Evolutionary conservation across 805 yeast genomes (phyloP).

Genomic region (Saccharomycopsis synnaedendra): DNA sequence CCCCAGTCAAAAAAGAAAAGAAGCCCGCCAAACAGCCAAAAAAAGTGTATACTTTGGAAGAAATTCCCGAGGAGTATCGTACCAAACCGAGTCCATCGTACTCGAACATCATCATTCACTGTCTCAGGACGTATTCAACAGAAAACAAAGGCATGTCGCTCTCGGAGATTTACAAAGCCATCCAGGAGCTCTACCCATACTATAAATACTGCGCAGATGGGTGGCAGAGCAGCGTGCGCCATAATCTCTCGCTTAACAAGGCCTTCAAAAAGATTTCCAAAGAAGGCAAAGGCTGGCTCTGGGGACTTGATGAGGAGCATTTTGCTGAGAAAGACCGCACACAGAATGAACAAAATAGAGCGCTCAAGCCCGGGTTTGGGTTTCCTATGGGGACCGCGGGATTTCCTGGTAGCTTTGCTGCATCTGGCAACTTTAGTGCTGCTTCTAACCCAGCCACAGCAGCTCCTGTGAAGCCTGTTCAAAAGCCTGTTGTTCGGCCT

Average conservation of each 20-base stretch:
- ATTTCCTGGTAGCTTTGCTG: neutral
- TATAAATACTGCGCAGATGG: constrained; percentile 92
- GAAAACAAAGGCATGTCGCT: constrained; percentile 55
- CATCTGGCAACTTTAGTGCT: constrained; percentile 16
- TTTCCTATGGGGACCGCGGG: no score
- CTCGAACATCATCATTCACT: constrained; percentile 70
- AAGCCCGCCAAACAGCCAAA: constrained; percentile 44
- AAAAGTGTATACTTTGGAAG: constrained; percentile 63
- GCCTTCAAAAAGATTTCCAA: constrained; percentile 72
- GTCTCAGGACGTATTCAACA: constrained; percentile 49
- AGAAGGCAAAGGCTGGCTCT: constrained; percentile 90
- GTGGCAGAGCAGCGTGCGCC: constrained; percentile 97
- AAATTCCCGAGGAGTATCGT: constrained; percentile 80
- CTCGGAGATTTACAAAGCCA: constrained; percentile 77
- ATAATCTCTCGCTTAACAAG: constrained; percentile 82
- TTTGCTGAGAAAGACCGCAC: constrained; percentile 72
- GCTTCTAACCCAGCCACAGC: constrained; percentile 22
- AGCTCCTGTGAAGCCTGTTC: constrained; percentile 18
- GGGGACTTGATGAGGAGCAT: constrained; percentile 85
- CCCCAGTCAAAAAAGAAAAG: constrained; percentile 31
- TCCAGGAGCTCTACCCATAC: constrained; percentile 82
- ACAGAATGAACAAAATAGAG: constrained; percentile 42
- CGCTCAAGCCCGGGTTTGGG: neutral
- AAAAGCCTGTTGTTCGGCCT: neutral
- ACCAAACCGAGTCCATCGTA: constrained; percentile 76